Conservation (phyloP, 2,329 filamentous ascomycete species). For the Trichoderma guizhouense region DNA sequence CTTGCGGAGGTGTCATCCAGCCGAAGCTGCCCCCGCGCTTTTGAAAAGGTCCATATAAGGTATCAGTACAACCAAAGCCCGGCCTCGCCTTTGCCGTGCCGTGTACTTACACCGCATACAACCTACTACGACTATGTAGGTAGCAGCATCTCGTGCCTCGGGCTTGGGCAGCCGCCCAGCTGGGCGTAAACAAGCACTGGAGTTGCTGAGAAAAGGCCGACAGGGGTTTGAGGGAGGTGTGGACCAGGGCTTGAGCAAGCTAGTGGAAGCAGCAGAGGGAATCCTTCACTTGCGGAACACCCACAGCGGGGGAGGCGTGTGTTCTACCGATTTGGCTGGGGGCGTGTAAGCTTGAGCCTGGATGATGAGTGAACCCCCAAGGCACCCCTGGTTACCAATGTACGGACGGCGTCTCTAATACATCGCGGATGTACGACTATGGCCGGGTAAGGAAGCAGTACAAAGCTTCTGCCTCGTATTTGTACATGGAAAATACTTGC, state of each 20-base stretch:
- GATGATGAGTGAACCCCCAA: background rate
- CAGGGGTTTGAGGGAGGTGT: background rate
- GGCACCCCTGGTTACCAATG: background rate
- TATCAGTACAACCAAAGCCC: background rate
- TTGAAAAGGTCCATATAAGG: background rate
- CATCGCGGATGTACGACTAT: background rate
- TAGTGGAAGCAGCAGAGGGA: background rate
- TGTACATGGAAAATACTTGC: background rate
- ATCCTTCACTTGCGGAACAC: background rate
- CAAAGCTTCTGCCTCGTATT: background rate
- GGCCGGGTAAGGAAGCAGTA: background rate
- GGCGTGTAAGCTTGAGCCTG: background rate
- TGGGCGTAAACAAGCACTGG: background rate
- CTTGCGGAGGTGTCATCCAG: background rate
- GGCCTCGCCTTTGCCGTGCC: background rate
- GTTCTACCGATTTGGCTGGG: background rate
- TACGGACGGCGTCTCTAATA: background rate
- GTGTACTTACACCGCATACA: background rate
- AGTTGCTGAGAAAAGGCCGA: background rate
- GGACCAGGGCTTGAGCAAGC: background rate
- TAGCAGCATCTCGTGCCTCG: background rate
- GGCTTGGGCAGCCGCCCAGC: background rate
- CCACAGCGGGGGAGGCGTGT: background rate
- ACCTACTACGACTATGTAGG: background rate
- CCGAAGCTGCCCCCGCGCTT: background rate